phyloP scores from a whole-genome alignment of 208 protist species.

The Crithidia fasciculata region DNA sequence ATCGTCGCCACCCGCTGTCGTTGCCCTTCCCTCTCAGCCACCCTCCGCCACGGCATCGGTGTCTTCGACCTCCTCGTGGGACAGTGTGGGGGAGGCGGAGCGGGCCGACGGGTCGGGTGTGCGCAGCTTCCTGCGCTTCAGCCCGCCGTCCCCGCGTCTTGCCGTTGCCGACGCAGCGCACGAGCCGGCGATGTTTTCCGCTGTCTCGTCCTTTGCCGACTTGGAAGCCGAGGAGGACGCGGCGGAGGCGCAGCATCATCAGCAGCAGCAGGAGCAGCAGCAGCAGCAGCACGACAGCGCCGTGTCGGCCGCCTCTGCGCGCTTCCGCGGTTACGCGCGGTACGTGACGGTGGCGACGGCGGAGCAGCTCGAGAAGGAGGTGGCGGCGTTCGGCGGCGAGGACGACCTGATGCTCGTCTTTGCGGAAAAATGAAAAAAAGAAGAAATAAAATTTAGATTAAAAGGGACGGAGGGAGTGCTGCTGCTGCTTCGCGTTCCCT shows the following conservation, averaged over 20 bases:
- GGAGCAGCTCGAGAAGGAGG: conserved; percentile 29
- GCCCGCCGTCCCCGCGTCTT: neutral
- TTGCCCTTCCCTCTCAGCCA: neutral
- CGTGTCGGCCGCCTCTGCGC: neutral
- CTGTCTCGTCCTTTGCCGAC: conserved; percentile 1
- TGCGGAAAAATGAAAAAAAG: neutral
- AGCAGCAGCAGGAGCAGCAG: neutral
- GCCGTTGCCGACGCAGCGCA: no score
- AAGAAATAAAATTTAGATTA: no score
- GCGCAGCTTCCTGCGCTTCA: conserved; percentile 27
- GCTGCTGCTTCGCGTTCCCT: no score
- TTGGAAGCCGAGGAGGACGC: neutral
- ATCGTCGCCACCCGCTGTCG: neutral
- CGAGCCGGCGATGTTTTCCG: neutral
- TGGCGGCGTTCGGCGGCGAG: conserved; percentile 35
- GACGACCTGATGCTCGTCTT: conserved; percentile 46
- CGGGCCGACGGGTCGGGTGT: neutral
- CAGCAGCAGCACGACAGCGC: neutral
- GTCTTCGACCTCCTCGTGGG: neutral
- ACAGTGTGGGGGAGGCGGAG: neutral
- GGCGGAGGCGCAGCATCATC: neutral
- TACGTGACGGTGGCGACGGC: conserved; percentile 12
- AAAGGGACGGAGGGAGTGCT: no score
- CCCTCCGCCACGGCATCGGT: neutral
- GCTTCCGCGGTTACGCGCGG: conserved; percentile 18